These are phyloP conservation scores for Talaromyces sp. DNA, from an alignment of 2,329 filamentous ascomycete genomes.

Conservation along the genomic window DNA sequence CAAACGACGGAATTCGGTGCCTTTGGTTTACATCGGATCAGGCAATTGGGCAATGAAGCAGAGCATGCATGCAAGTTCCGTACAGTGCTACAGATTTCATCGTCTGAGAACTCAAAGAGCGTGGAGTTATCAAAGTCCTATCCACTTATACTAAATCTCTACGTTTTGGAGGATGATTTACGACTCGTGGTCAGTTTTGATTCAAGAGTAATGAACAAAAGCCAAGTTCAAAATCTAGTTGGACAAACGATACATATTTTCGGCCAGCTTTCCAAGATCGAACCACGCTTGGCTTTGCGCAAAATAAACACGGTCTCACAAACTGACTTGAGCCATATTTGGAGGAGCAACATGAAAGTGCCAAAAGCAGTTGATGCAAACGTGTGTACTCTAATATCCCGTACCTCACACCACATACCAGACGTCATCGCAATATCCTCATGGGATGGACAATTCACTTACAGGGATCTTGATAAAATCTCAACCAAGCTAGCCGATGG, in stretches of 20 bases:
- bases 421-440: conserved; percentile 14
- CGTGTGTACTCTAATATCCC: conserved; percentile 14
- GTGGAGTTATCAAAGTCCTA: not conserved
- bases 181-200: not conserved
- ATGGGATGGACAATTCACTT: conserved; percentile 22
- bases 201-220: not conserved
- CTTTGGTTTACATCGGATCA: conserved; percentile 22
- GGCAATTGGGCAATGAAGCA: conserved; percentile 42
- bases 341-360: not conserved
- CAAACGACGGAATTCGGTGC: not conserved
- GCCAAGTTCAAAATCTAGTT: not conserved
- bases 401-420: conserved; percentile 9
- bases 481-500: conserved; percentile 21
- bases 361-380: not conserved
- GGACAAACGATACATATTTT: not conserved
- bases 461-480: conserved; percentile 21
- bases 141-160: not conserved
- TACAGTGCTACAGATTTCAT: conserved; percentile 13
- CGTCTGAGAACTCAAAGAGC: not conserved
- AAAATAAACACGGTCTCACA: not conserved
- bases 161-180: not conserved
- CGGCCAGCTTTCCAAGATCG: not conserved
- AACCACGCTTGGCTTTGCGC: not conserved
- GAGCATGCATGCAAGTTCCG: conserved; percentile 35
- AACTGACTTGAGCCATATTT: not conserved